Evolutionary conservation across 2,329 filamentous ascomycete genomes (phyloP).

Genomic region (Trichoderma breve): DNA sequence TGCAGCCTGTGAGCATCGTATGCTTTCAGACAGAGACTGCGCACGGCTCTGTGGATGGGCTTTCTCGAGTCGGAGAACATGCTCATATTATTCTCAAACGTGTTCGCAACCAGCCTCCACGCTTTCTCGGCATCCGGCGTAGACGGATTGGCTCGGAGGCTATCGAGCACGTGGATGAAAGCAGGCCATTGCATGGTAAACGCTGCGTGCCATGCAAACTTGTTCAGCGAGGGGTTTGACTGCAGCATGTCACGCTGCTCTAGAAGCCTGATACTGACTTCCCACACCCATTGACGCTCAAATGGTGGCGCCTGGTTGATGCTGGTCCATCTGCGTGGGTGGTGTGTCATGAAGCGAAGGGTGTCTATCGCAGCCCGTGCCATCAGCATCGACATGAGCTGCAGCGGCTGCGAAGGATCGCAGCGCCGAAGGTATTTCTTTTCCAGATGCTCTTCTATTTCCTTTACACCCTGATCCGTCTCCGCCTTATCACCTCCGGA

Average conservation of each 20-base stretch:
- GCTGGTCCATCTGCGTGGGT: constrained; percentile 4
- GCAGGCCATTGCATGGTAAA: constrained; percentile 8
- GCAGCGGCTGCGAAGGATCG: constrained; percentile 4
- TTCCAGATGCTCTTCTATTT: background rate
- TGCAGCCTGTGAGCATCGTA: constrained; percentile 1
- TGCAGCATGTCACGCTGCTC: constrained; percentile 6
- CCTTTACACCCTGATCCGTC: background rate
- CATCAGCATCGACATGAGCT: constrained; percentile 1
- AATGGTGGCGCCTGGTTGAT: constrained; percentile 7
- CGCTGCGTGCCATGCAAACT: constrained; percentile 5
- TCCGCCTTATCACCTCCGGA: background rate
- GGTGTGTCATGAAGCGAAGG: constrained; percentile 9
- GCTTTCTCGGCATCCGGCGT: background rate
- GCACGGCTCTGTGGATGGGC: constrained; percentile 8
- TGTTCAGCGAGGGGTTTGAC: background rate
- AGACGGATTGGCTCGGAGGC: background rate
- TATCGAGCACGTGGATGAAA: constrained; percentile 7
- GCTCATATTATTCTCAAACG: constrained; percentile 1
- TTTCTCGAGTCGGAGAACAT: background rate
- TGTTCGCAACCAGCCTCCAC: constrained; percentile 1
- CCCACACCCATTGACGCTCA: constrained; percentile 1
- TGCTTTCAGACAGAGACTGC: constrained; percentile 3
- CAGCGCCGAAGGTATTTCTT: background rate
- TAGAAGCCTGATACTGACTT: constrained; percentile 8
- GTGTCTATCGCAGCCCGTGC: constrained; percentile 6